Evolutionary conservation across 495 filamentous ascomycete species (phyloP).

Genomic region (Aspergillus bertholletiae): DNA sequence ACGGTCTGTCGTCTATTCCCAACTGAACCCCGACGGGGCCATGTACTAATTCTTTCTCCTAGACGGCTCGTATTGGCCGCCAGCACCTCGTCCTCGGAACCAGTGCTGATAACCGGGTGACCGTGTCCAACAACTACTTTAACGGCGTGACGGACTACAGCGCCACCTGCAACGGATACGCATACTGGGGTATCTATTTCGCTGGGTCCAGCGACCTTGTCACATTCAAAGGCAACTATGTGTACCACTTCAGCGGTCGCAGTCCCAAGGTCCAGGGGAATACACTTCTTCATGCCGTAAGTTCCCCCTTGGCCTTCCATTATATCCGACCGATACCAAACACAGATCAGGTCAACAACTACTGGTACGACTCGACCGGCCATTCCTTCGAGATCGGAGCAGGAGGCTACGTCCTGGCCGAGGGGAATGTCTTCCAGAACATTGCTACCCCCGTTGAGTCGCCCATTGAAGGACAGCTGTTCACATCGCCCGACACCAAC

Average conservation of each 20-base stretch:
- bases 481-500: conserved; percentile 30
- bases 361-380: conserved; percentile 50
- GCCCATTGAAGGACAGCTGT: conserved; percentile 35
- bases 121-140: conserved; percentile 43
- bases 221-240: conserved; percentile 40
- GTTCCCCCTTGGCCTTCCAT: too few relatives aligned
- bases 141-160: conserved; percentile 34
- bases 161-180: conserved; percentile 39
- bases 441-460: conserved; percentile 29
- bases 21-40: background rate
- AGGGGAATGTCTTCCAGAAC: conserved; percentile 57
- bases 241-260: conserved; percentile 41
- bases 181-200: conserved; percentile 44
- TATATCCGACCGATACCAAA: too few relatives aligned
- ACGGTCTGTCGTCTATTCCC: conserved; percentile 24
- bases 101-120: conserved; percentile 33
- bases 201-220: conserved; percentile 31
- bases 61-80: conserved; percentile 40
- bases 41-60: too few relatives aligned
- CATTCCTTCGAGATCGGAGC: conserved; percentile 55
- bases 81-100: conserved; percentile 41
- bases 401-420: conserved; percentile 50
- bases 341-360: conserved; percentile 51
- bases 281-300: conserved; percentile 30
- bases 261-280: conserved; percentile 37